These are phyloP conservation scores for Syzygium syzygioides DNA, from an alignment of 441 rosid genomes.

Conservation along the genomic window DNA sequence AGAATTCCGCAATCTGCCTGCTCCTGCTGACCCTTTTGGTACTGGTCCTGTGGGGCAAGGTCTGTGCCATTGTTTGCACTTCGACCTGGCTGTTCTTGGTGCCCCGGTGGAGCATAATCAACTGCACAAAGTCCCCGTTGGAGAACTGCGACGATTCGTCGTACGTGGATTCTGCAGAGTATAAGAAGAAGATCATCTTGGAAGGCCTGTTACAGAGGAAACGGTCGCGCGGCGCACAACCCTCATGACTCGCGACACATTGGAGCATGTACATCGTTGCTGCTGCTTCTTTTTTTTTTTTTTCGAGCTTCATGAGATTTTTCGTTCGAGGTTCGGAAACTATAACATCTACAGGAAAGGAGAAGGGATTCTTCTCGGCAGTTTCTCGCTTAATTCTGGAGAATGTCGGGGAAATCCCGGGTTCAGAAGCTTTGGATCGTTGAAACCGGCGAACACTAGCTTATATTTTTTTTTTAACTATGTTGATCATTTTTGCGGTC, in stretches of 20 bases:
- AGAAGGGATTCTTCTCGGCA: neutral
- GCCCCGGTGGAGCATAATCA: conserved; percentile 1
- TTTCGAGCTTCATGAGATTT: neutral
- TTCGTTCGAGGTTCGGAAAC: neutral
- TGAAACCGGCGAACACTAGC: neutral
- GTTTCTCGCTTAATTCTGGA: neutral
- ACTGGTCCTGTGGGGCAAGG: conserved; percentile 43
- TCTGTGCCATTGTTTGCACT: conserved; percentile 44
- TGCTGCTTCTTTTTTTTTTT: neutral
- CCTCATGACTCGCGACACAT: neutral
- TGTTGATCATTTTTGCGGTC: neutral
- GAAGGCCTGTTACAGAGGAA: conserved; percentile 22
- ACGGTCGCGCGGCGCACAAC: neutral
- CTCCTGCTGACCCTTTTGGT: conserved; percentile 23
- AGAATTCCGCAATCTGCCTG: conserved; percentile 8
- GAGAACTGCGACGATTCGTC: neutral
- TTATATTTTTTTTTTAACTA: neutral
- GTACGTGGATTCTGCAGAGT: conserved; percentile 7
- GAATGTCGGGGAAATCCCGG: neutral
- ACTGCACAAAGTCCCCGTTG: neutral
- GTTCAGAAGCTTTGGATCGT: neutral
- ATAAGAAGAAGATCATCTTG: conserved; percentile 30
- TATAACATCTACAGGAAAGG: neutral
- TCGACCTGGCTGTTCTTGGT: conserved; percentile 30
- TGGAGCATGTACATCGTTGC: neutral